Base-by-base conservation (phyloP, 192 early-diverging fungal species). In the Backusella westeae region DNA sequence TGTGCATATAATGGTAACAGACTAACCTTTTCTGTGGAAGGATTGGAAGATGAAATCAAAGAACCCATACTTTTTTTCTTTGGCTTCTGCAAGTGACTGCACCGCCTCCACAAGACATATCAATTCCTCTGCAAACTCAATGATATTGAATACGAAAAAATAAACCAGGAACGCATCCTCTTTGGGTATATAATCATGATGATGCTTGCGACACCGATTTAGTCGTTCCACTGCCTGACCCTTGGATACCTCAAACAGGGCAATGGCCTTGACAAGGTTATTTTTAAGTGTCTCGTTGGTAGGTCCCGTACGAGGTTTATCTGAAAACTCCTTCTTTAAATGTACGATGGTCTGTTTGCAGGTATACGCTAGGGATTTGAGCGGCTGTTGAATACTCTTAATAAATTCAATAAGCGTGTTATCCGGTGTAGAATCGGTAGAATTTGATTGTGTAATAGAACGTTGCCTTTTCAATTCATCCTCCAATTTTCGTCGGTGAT, bases 141-240 rank as follows among this genome's bases (percentile, higher is more conserved):
- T 88, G 67, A 93, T 83, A 29, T 91, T 90, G 63, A 94, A 94
- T 32, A 93, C 90, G 77, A 94, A 94, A 74, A 93, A 96, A 75
- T 92, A 91, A 35, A 93, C 90, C 65, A 91, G 76, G 65, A 94
- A 93, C 38, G 94, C 87, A 78, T 92, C 89, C 79, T 94, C 93
- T 19, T 90, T 88, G 8, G 73, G 74, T 10, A 41, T 52, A 81
- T 78, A 17, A 71, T 81, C 21, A 67, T 67, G 41, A 59, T 83
- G 41, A 6, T 78, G 77, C 15, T 42, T 41, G 1, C 44, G 23
- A 6, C 39, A 29, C 1, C 23, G 23, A 63, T 89, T 85, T 9
- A 89, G 75, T 44, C 71, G 52, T 17, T 82, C 79, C 1, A 89
- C 44, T 1, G 86, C 87, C 52, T 82, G 76, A 4, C 78, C 77